A percentile compares a stretch with the other conserved stretches of the same genome.
These are phyloP conservation scores for Citeromyces hawaiiensis DNA, from an alignment of 1,139 yeast genomes.

Conservation along the genomic window DNA sequence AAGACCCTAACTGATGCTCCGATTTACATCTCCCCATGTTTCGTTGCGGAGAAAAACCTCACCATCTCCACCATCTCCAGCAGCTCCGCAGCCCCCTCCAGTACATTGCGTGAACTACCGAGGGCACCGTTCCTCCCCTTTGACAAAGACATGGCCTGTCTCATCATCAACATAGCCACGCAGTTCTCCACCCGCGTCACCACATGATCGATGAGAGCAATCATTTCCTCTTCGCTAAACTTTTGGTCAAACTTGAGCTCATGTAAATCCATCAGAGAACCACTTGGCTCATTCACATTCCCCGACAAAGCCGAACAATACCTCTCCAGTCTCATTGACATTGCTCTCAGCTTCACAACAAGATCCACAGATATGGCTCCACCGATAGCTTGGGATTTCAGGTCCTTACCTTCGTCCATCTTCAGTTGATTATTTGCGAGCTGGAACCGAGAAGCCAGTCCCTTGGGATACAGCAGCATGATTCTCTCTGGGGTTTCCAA, in stretches of 20 bases:
- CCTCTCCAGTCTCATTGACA: constrained; percentile 35
- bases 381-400: constrained; percentile 7
- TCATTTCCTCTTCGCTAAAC: constrained; percentile 18
- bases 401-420: constrained; percentile 6
- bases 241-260: constrained; percentile 3
- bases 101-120: neutral
- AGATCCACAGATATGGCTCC: constrained; percentile 17
- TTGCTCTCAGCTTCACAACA: constrained; percentile 31
- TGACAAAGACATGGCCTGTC: constrained; percentile 8
- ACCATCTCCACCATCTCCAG: neutral
- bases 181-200: constrained; percentile 53
- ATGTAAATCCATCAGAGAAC: neutral
- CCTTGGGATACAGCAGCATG: constrained; percentile 64
- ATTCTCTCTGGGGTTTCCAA: constrained; percentile 86
- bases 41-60: too few species aligned
- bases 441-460: constrained; percentile 43
- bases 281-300: neutral
- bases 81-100: neutral
- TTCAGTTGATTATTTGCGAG: constrained; percentile 22
- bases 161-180: constrained; percentile 16
- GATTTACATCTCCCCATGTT: too few species aligned
- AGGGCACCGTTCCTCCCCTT: constrained; percentile 2
- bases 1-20: too few species aligned
- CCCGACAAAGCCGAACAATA: constrained; percentile 15
- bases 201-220: constrained; percentile 45